phyloP scores from a whole-genome alignment of 2,329 filamentous ascomycete genomes.

The Aspergillus unguis region DNA sequence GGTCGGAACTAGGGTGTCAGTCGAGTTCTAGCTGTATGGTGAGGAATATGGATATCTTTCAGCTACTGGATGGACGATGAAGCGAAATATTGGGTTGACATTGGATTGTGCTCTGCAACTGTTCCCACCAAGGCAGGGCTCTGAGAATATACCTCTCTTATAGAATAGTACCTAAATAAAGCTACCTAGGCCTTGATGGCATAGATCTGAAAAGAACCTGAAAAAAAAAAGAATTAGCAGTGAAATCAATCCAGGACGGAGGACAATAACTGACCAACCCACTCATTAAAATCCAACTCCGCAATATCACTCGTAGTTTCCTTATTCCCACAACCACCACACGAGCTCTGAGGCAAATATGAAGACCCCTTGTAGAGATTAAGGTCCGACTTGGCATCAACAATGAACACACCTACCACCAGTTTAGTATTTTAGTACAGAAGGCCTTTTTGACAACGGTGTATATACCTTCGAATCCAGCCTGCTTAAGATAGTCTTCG shows the following conservation, averaged over 20 bases:
- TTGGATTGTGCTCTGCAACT: constrained; percentile 3
- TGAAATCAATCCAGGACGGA: background rate
- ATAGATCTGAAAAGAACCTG: constrained; percentile 52
- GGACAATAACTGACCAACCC: constrained; percentile 44
- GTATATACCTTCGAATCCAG: constrained; percentile 49
- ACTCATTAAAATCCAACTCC: constrained; percentile 48
- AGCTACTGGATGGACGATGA: constrained; percentile 18
- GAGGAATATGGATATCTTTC: constrained; percentile 20
- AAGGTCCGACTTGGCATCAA: constrained; percentile 47
- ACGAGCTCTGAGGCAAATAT: constrained; percentile 23
- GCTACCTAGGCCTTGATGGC: constrained; percentile 42
- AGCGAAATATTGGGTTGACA: constrained; percentile 11
- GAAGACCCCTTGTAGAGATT: constrained; percentile 44
- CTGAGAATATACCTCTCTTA: background rate
- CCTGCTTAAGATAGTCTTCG: constrained; percentile 48
- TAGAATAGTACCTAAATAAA: background rate
- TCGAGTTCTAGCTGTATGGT: constrained; percentile 19
- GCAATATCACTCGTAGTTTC: background rate
- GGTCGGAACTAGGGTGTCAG: constrained; percentile 20
- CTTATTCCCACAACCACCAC: constrained; percentile 13
- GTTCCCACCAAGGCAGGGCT: background rate
- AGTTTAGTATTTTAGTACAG: background rate
- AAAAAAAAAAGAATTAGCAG: background rate
- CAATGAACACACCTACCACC: constrained; percentile 41
- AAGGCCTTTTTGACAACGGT: background rate